These are phyloP conservation scores for Fragaria nilgerrensis DNA, from an alignment of 306 rosid genomes.

Conservation along the genomic window DNA sequence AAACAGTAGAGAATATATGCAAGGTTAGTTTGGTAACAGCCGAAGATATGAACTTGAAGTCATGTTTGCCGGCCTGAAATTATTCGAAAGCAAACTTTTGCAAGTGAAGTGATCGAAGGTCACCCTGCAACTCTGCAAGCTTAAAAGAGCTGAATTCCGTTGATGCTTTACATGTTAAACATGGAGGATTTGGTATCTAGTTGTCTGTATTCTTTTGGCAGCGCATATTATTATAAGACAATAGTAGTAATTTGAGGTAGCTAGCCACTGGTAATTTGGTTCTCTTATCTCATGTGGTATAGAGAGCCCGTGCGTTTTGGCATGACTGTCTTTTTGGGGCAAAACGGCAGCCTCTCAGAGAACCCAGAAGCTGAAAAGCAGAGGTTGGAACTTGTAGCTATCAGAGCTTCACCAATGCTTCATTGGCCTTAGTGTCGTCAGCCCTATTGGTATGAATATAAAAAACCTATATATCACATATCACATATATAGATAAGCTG, in stretches of 20 bases:
- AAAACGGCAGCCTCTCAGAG: constrained; percentile 9
- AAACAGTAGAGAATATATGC: neutral
- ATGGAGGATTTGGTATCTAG: constrained; percentile 14
- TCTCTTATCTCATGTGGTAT: neutral
- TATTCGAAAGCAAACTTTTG: neutral
- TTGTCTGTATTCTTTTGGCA: constrained; percentile 31
- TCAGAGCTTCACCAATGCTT: neutral
- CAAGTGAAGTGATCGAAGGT: neutral
- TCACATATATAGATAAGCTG: neutral
- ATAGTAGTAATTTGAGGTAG: neutral
- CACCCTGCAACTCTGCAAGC: neutral
- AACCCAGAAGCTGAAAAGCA: constrained; percentile 19
- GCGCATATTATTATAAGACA: neutral
- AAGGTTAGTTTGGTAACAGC: neutral
- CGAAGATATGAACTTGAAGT: neutral
- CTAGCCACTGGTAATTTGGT: neutral
- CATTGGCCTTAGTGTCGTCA: constrained; percentile 37
- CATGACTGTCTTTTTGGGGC: constrained; percentile 22
- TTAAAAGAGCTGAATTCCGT: neutral
- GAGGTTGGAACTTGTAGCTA: constrained; percentile 73
- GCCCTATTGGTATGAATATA: neutral
- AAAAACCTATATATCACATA: neutral
- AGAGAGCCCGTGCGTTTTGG: constrained; percentile 25
- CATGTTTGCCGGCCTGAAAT: neutral
- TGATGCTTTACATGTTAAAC: constrained; percentile 9